A percentile compares a stretch with the other conserved stretches of the same genome.
Conservation (phyloP, 257 asterid genomes). For the Nicotiana sylvestris region DNA sequence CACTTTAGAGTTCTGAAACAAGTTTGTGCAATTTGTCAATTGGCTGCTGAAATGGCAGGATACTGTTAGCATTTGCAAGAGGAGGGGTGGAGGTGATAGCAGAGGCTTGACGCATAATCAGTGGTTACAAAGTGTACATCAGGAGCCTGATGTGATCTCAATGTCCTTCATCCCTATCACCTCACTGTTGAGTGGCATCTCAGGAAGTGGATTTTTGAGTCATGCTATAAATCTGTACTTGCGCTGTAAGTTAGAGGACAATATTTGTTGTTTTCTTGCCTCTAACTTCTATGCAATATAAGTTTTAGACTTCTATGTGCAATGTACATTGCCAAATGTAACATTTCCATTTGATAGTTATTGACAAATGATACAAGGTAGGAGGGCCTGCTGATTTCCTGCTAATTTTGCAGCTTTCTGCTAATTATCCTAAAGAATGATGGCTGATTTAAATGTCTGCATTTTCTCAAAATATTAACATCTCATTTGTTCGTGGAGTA, state of each 20-base stretch:
- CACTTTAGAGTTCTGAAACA: slow-evolving; percentile 14
- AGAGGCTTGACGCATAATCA: slow-evolving; percentile 62
- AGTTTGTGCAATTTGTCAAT: slow-evolving; percentile 19
- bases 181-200: slow-evolving; percentile 83
- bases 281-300: neutral
- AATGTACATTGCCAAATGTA: neutral
- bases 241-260: slow-evolving; percentile 67
- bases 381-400: neutral
- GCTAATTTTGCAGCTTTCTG: neutral
- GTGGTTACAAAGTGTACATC: slow-evolving; percentile 84
- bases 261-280: slow-evolving; percentile 3
- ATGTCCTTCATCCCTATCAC: slow-evolving; percentile 95
- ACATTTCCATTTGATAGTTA: neutral
- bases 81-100: slow-evolving; percentile 87
- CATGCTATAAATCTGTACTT: slow-evolving; percentile 94
- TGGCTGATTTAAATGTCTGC: neutral
- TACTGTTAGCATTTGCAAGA: slow-evolving; percentile 63
- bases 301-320: neutral
- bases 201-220: slow-evolving; percentile 95
- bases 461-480: neutral
- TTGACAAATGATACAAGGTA: neutral
- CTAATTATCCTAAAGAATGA: neutral
- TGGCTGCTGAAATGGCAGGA: slow-evolving; percentile 53
- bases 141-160: slow-evolving; percentile 93
- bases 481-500: neutral